Base-by-base conservation (phyloP, 2,329 filamentous ascomycete species). In the Mycosphaerella arachidis region DNA sequence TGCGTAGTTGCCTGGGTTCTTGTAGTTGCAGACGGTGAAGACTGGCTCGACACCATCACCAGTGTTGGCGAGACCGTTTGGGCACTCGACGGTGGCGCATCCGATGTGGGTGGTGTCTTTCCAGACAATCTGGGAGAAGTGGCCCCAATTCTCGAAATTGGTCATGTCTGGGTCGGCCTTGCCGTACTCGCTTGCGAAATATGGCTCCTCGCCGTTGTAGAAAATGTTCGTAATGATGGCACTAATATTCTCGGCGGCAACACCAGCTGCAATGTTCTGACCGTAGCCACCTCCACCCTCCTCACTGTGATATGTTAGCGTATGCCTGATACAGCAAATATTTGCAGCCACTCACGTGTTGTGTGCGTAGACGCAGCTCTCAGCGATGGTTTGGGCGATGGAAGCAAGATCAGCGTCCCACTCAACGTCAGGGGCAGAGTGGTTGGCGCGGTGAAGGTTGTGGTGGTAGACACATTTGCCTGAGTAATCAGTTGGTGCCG, bases 11-110 rank as follows among this genome's bases (percentile, higher is more conserved):
- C 84, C 82, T 81, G 65, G 78, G 63, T 86, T 82, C 66, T 78
- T 79, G 80, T 96, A 96, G 83, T 96, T 93, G 87, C 91, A 96
- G 70, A 95, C 91, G 31, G 89, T 92, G 80, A 85, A 91, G 77
- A 84, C 86, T n/a, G 86, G 77, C 40, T 80, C 57, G 30, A 77
- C 67, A 53, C 72, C 69, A 59, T 70, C 69, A 55, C 75, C 76
- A 51, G 75, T 74, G 63, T 79, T 78, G 55, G 68, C 72, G 48
- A 83, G 73, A 56, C 81, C 79, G 85, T 74, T 81, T 37, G 74
- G 68, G 76, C 87, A 89, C 72, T 79, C 75, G 55, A 79, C 72
- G 37, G 79, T 83, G 55, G 79, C 80, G 72, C 89, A 92, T 65
- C 87, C 89, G 56, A 92, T 78, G 43, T 79, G 67, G 18, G 76